Evolutionary conservation across 1,284 basidiomycete species (phyloP).

Genomic region (Boletus albobrunnescens): DNA sequence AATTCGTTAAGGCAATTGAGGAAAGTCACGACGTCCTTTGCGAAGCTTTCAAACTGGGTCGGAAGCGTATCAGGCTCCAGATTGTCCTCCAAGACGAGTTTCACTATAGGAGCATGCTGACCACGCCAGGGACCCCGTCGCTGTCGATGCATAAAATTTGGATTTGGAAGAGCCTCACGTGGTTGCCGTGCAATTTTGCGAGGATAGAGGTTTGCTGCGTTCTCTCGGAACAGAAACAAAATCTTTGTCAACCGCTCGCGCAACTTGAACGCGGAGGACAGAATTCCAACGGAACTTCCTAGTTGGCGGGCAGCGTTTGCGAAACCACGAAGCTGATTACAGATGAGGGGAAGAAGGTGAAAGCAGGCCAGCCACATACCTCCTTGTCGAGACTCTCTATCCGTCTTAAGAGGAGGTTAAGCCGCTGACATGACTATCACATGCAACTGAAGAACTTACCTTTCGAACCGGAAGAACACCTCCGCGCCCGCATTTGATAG

Average conservation of each 20-base stretch:
- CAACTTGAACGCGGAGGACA: slow-evolving; percentile 35
- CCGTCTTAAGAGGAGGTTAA: slow-evolving; percentile 22
- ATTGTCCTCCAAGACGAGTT: slow-evolving; percentile 29
- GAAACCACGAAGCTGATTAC: slow-evolving; percentile 30
- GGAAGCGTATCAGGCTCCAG: slow-evolving; percentile 33
- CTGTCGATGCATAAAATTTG: slow-evolving; percentile 36
- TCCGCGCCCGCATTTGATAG: slow-evolving; percentile 35
- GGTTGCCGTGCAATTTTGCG: slow-evolving; percentile 33
- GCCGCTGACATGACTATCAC: neutral
- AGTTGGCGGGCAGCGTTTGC: slow-evolving; percentile 36
- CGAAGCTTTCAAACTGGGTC: slow-evolving; percentile 41
- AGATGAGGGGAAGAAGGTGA: slow-evolving; percentile 13
- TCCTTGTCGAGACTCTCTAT: slow-evolving; percentile 35
- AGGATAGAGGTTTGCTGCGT: slow-evolving; percentile 32
- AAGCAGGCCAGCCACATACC: slow-evolving; percentile 13
- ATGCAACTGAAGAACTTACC: slow-evolving; percentile 18
- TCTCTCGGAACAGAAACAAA: slow-evolving; percentile 35
- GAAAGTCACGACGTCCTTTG: slow-evolving; percentile 48
- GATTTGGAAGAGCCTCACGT: slow-evolving; percentile 34
- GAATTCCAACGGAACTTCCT: slow-evolving; percentile 34
- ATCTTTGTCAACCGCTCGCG: slow-evolving; percentile 37
- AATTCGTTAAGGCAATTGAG: slow-evolving; percentile 54
- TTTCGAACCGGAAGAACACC: slow-evolving; percentile 32
- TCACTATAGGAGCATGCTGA: slow-evolving; percentile 20
- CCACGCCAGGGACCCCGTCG: slow-evolving; percentile 34